Evolutionary conservation across 805 yeast species (phyloP).

Genomic region (Priceomyces haplophilus): DNA sequence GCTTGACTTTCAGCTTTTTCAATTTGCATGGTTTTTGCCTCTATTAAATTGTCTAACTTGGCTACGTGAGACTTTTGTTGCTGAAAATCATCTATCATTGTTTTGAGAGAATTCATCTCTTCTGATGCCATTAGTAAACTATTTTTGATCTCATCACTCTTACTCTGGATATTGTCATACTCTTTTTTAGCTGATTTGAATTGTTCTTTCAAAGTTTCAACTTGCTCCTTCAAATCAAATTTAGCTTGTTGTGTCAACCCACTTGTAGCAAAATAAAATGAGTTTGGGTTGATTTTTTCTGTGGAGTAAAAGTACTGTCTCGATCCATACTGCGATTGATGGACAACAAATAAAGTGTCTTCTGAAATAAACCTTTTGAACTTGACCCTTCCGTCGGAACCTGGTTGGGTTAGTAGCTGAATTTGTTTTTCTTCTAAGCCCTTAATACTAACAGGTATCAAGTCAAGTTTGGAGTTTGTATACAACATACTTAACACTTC

Average conservation of each 20-base stretch:
- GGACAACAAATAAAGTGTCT: constrained; percentile 47
- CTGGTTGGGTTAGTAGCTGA: constrained; percentile 32
- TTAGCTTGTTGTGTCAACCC: constrained; percentile 31
- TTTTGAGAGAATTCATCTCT: constrained; percentile 8
- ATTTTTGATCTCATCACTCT: constrained; percentile 4
- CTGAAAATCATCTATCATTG: constrained; percentile 9
- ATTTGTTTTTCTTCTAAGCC: constrained; percentile 43
- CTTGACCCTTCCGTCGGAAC: constrained; percentile 36
- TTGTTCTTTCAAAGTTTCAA: constrained; percentile 12
- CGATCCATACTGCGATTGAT: constrained; percentile 62
- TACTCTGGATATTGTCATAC: constrained; percentile 3
- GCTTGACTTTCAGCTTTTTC: constrained; percentile 35
- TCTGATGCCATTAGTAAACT: background rate
- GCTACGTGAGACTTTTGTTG: constrained; percentile 13
- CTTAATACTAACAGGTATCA: constrained; percentile 62
- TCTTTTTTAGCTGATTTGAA: constrained; percentile 2
- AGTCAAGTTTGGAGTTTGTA: constrained; percentile 42
- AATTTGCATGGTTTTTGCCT: constrained; percentile 25
- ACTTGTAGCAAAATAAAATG: constrained; percentile 29
- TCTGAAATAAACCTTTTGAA: constrained; percentile 63
- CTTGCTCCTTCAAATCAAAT: constrained; percentile 12
- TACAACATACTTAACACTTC: constrained; percentile 72
- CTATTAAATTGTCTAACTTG: constrained; percentile 21
- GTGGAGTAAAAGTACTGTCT: constrained; percentile 48
- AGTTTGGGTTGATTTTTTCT: constrained; percentile 25